Conservation (phyloP, 1,284 basidiomycete genomes). For the Pseudozyma hubeiensis region DNA sequence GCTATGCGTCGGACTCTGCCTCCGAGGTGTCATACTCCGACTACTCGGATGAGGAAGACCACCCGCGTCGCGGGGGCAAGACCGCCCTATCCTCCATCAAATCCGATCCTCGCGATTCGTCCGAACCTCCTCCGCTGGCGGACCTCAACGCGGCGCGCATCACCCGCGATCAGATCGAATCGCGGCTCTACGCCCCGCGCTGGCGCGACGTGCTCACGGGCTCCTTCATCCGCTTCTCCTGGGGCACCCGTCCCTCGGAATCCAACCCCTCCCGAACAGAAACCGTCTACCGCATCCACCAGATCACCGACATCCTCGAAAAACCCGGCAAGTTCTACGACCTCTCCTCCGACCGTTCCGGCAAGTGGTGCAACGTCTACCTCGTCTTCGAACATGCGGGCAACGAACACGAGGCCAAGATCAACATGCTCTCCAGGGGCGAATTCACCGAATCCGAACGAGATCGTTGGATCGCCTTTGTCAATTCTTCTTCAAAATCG, state of each 20-base stretch:
- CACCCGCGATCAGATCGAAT: conserved; percentile 76
- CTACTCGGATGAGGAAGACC: conserved; percentile 59
- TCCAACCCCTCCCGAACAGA: conserved; percentile 72
- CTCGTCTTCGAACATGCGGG: conserved; percentile 49
- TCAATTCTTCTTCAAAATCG: conserved; percentile 2
- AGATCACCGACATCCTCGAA: conserved; percentile 75
- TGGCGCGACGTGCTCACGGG: conserved; percentile 82
- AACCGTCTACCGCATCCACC: conserved; percentile 84
- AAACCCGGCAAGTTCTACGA: conserved; percentile 78
- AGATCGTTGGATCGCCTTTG: conserved; percentile 49
- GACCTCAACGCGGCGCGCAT: conserved; percentile 76
- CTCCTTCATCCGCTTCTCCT: conserved; percentile 68
- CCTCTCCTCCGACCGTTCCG: conserved; percentile 72
- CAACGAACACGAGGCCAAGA: conserved; percentile 40
- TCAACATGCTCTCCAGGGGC: conserved; percentile 41
- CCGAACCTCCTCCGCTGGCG: conserved; percentile 72
- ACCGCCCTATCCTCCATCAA: neutral
- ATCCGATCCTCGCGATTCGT: conserved; percentile 60
- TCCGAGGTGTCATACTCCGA: conserved; percentile 20
- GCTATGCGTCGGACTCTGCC: conserved; percentile 8
- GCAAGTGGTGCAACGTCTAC: conserved; percentile 58
- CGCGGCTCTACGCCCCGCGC: conserved; percentile 78
- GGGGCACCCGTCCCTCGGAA: conserved; percentile 70
- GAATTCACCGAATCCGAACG: conserved; percentile 53
- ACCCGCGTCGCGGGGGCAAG: conserved; percentile 4